Evolutionary conservation across 345 rosid species (phyloP), one percentile per base, ranked within the genome.

Genomic region (Syzygium oleosum): DNA sequence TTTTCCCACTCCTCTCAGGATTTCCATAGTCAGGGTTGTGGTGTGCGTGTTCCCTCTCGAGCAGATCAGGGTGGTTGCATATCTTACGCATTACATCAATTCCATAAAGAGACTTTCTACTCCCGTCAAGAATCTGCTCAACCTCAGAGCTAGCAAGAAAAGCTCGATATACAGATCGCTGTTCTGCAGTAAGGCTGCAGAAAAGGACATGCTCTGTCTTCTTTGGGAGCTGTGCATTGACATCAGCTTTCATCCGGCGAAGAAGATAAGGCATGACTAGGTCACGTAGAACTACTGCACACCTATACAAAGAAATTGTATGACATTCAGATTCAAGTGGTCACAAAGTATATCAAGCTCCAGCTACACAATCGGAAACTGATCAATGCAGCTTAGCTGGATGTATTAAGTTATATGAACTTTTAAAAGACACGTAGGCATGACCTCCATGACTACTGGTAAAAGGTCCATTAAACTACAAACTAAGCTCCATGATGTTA

Each of bases 1-100:
- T 93, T 92, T 98, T 98, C 77, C 97, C 99, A 87, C 99, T 98
- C 53, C 99, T 96, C 84, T 92, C 95, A 84, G 95, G 96, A 89
- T 98, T 98, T 77, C 99, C 99, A 73, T 98, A 98, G 88, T 98
- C 99, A 78, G 97, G 95, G 87, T 94, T 92, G 87, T 92, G 90
- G 88, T 86, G 90, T 80, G 98, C 90, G 89, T 96, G 99, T 53
- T 98, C 98, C 91, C 99, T 94, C 92, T 96, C 99, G 43, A 98
- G 98, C 85, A 98, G 95, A 92, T 98, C 99, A 79, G 99, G 99
- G 90, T 96, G 99, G 91, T 98, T 98, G 91, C 99, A 98, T 89
- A 98, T 98, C 93, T 98, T 98, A 53, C 99, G 98, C 99, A 98
- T 96, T 88, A 98, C 98, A 95, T 98, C 99, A 55, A 98, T 96